A percentile compares a stretch with the other conserved stretches of the same genome.
phyloP scores from a whole-genome alignment of 495 filamentous ascomycete species.

The Lasiosphaeriaceae sp. region DNA sequence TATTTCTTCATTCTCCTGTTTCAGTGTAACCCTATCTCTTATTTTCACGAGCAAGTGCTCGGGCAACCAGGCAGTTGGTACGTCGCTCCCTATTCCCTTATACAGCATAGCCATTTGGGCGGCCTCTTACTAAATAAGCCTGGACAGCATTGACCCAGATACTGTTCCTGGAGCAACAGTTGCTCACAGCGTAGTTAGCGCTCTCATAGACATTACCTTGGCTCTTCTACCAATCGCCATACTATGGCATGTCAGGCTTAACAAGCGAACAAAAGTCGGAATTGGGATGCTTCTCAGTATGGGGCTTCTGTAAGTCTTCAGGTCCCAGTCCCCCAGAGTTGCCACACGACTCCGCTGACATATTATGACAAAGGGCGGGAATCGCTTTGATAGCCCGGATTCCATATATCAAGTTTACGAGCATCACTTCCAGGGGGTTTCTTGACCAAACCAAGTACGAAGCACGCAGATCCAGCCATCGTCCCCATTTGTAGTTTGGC shows the following conservation, averaged over 20 bases:
- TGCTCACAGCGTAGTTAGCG: constrained; percentile 33
- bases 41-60: constrained; percentile 35
- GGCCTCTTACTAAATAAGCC: too few relatives aligned
- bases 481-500: not conserved
- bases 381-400: constrained; percentile 39
- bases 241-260: constrained; percentile 39
- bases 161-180: constrained; percentile 30
- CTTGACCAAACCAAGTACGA: constrained; percentile 22
- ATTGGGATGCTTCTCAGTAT: constrained; percentile 32
- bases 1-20: constrained; percentile 40
- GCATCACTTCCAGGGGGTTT: constrained; percentile 17
- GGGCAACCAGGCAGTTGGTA: constrained; percentile 20
- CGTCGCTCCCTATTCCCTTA: not conserved
- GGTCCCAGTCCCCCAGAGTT: not conserved
- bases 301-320: constrained; percentile 29
- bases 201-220: constrained; percentile 37
- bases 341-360: not conserved
- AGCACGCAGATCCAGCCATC: not conserved
- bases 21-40: constrained; percentile 33
- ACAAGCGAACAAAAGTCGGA: constrained; percentile 27
- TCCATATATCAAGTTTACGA: constrained; percentile 29
- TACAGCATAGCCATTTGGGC: too few relatives aligned
- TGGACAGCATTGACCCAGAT: constrained; percentile 14
- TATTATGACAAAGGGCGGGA: constrained; percentile 29
- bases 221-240: constrained; percentile 41